A percentile compares a stretch with the other conserved stretches of the same genome.
These are phyloP conservation scores for Populus tremula DNA, from an alignment of 345 rosid species.

Conservation along the genomic window DNA sequence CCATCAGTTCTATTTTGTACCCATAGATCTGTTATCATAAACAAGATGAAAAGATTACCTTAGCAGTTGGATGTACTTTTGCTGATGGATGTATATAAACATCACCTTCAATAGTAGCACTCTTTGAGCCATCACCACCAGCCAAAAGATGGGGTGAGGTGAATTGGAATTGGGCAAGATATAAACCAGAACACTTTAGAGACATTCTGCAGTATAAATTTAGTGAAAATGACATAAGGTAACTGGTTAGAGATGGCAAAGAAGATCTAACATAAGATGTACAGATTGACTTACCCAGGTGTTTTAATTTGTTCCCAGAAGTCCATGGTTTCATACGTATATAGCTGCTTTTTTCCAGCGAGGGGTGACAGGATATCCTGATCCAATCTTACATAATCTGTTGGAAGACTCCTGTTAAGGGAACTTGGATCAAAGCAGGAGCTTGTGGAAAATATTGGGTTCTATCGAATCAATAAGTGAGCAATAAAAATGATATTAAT, in stretches of 20 bases:
- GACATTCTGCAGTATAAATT: conserved; percentile 60
- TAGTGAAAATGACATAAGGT: neutral
- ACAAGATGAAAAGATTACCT: conserved; percentile 42
- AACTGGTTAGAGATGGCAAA: neutral
- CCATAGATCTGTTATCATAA: neutral
- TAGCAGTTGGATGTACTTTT: conserved; percentile 91
- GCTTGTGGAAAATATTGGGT: neutral
- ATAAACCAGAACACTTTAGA: conserved; percentile 73
- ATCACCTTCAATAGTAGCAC: conserved; percentile 71
- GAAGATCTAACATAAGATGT: neutral
- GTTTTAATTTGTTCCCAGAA: conserved; percentile 95
- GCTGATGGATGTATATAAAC: conserved; percentile 95
- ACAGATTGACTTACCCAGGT: conserved; percentile 54
- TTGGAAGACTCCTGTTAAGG: conserved; percentile 30
- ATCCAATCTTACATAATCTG: conserved; percentile 76
- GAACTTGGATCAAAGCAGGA: conserved; percentile 17
- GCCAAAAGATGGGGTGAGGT: conserved; percentile 78
- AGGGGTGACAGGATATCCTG: conserved; percentile 90
- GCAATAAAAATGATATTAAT: neutral
- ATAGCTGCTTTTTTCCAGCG: conserved; percentile 79
- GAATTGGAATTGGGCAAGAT: conserved; percentile 72
- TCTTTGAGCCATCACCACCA: conserved; percentile 68
- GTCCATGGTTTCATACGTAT: conserved; percentile 67
- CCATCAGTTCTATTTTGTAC: neutral
- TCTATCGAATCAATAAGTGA: conserved; percentile 1